Percentiles rank a stretch among this genome's conserved stretches.
These are phyloP conservation scores for Metarhizium robertsii DNA, from an alignment of 2,329 filamentous ascomycete genomes.

Conservation along the genomic window DNA sequence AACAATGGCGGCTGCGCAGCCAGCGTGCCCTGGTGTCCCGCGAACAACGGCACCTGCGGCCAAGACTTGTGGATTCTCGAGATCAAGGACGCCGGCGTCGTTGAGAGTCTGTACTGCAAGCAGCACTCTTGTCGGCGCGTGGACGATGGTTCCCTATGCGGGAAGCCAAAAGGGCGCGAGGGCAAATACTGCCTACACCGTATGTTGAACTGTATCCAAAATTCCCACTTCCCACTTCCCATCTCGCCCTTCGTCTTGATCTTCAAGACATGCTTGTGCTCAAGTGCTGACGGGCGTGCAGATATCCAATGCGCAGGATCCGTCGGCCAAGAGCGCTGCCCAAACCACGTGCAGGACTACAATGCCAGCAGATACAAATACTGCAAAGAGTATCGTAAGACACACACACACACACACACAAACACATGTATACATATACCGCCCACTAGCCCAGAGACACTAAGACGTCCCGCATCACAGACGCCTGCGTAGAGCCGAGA, in stretches of 20 bases:
- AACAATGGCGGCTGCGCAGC: background rate
- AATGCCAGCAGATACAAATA: background rate
- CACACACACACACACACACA: background rate
- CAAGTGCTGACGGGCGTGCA: background rate
- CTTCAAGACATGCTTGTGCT: too few relatives aligned
- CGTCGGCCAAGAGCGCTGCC: background rate
- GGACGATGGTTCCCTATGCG: background rate
- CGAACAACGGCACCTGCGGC: background rate
- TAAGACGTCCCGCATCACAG: background rate
- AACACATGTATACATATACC: too few relatives aligned
- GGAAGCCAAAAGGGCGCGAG: background rate
- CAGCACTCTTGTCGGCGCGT: slow-evolving; percentile 3
- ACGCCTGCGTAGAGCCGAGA: background rate
- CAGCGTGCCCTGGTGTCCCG: background rate
- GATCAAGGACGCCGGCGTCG: background rate
- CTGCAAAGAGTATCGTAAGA: background rate
- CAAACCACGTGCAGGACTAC: background rate
- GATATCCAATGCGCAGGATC: background rate
- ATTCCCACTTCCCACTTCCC: background rate
- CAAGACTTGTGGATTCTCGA: background rate
- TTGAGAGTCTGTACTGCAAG: slow-evolving; percentile 3
- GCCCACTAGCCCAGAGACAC: background rate
- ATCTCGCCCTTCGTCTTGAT: background rate
- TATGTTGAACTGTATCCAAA: background rate
- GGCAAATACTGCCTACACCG: slow-evolving; percentile 1